These are phyloP conservation scores for Psilocybe tampanensis DNA, from an alignment of 768 basidiomycete species.

Conservation along the genomic window DNA sequence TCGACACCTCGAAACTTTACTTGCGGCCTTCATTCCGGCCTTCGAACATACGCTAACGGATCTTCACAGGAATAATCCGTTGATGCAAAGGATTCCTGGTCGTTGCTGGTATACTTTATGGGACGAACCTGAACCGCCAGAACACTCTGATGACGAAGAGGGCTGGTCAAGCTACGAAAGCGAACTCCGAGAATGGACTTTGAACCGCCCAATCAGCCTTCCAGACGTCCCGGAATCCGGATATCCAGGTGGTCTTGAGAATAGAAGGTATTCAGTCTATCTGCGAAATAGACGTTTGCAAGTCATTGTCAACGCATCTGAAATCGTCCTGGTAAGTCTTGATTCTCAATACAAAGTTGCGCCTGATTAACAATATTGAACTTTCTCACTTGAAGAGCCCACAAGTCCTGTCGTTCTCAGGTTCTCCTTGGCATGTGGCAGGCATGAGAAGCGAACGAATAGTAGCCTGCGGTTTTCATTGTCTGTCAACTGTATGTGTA, in stretches of 20 bases:
- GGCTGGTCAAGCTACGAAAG: slow-evolving; percentile 46
- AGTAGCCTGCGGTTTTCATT: slow-evolving; percentile 47
- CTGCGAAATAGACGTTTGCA: slow-evolving; percentile 43
- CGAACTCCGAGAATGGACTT: slow-evolving; percentile 43
- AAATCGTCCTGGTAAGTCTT: slow-evolving; percentile 42
- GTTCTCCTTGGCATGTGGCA: slow-evolving; percentile 49
- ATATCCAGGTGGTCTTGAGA: slow-evolving; percentile 49
- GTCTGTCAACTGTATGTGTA: slow-evolving; percentile 37
- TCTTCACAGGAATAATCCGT: slow-evolving; percentile 50
- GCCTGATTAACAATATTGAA: background rate
- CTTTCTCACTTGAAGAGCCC: slow-evolving; percentile 22
- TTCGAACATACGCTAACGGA: slow-evolving; percentile 57
- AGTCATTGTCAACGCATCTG: slow-evolving; percentile 42
- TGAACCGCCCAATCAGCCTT: slow-evolving; percentile 44
- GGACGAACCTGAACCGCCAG: slow-evolving; percentile 52
- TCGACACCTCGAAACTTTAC: slow-evolving; percentile 30
- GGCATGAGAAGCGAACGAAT: slow-evolving; percentile 57
- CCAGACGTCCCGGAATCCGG: slow-evolving; percentile 46
- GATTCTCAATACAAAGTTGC: background rate
- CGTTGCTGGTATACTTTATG: slow-evolving; percentile 42
- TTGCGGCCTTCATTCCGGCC: slow-evolving; percentile 44
- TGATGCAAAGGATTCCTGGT: slow-evolving; percentile 43
- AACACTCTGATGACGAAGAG: slow-evolving; percentile 51
- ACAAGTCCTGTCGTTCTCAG: slow-evolving; percentile 32
- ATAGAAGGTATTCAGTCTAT: slow-evolving; percentile 37